These are phyloP conservation scores for Blastomyces parvus DNA, from an alignment of 2,329 filamentous ascomycete genomes.

Conservation along the genomic window DNA sequence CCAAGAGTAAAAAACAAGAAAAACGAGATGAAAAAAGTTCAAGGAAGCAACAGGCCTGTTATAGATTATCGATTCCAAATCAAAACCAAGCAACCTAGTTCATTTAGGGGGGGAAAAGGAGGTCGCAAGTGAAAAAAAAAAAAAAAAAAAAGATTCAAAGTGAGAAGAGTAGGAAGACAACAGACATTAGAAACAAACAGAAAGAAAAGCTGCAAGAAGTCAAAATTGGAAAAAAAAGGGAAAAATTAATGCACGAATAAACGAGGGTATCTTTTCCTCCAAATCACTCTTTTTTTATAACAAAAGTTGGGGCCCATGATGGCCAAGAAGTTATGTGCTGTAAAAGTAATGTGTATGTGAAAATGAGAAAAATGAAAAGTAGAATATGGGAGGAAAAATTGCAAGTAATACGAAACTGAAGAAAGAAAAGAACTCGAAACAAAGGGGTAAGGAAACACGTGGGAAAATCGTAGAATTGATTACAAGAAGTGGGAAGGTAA, in stretches of 20 bases:
- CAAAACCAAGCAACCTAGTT: background rate
- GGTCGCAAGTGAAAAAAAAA: background rate
- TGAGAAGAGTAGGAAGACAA: background rate
- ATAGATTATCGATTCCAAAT: background rate
- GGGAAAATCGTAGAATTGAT: background rate
- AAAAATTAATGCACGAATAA: conserved; percentile 7
- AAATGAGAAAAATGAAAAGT: background rate
- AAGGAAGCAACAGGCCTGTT: background rate
- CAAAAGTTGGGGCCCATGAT: background rate
- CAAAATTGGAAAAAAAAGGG: background rate
- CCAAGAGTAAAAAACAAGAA: background rate
- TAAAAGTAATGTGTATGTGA: background rate
- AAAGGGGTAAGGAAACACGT: background rate
- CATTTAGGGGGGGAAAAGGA: background rate
- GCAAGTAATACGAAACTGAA: background rate
- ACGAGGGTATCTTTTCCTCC: conserved; percentile 9
- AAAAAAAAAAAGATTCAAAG: no score
- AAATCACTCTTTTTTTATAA: conserved; percentile 8
- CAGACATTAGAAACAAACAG: background rate
- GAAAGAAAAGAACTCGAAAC: background rate
- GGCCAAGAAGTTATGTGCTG: background rate
- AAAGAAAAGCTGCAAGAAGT: background rate
- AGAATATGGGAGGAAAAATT: background rate
- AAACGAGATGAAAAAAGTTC: conserved; percentile 9
- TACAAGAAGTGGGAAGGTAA: conserved; percentile 1